Percentiles rank a stretch among this genome's conserved stretches.
These are phyloP conservation scores for Coriolopsis trogii DNA, from an alignment of 1,284 basidiomycete genomes.

Conservation along the genomic window DNA sequence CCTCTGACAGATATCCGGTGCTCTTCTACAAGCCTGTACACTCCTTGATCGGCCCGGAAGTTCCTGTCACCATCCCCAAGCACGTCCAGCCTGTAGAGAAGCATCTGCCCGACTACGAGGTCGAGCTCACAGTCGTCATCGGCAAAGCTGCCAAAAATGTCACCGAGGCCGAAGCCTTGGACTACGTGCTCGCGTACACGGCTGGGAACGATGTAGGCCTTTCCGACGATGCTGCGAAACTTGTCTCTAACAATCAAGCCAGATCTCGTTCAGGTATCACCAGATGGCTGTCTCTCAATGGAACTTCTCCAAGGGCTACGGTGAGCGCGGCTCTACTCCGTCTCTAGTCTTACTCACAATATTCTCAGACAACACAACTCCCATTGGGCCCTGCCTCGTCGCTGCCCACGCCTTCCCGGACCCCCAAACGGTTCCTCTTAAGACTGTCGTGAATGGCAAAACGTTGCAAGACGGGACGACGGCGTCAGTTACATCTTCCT, in stretches of 20 bases:
- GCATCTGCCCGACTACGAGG: conserved; percentile 86
- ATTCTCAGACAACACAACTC: conserved; percentile 64
- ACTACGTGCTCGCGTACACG: conserved; percentile 84
- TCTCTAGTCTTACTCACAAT: not conserved
- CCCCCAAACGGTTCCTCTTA: conserved; percentile 70
- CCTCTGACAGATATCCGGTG: conserved; percentile 67
- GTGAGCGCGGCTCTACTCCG: conserved; percentile 29
- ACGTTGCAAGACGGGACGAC: conserved; percentile 78
- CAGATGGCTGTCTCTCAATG: conserved; percentile 79
- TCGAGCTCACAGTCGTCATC: conserved; percentile 86
- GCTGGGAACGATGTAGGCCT: conserved; percentile 73
- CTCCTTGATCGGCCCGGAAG: conserved; percentile 72
- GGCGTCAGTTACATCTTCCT: conserved; percentile 46
- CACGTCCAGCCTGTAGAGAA: conserved; percentile 71
- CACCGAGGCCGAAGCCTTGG: conserved; percentile 71
- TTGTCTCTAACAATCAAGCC: not conserved
- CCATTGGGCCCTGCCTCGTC: conserved; percentile 79
- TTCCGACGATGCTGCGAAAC: not conserved
- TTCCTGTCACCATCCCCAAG: conserved; percentile 67
- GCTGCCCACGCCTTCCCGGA: conserved; percentile 65
- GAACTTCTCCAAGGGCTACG: conserved; percentile 85
- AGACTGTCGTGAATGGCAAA: conserved; percentile 69
- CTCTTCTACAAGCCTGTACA: conserved; percentile 83
- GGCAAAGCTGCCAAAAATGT: conserved; percentile 82
- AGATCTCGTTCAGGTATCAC: conserved; percentile 81